Evolutionary conservation across 345 rosid species (phyloP).

Genomic region (Hibiscus tridactylites): DNA sequence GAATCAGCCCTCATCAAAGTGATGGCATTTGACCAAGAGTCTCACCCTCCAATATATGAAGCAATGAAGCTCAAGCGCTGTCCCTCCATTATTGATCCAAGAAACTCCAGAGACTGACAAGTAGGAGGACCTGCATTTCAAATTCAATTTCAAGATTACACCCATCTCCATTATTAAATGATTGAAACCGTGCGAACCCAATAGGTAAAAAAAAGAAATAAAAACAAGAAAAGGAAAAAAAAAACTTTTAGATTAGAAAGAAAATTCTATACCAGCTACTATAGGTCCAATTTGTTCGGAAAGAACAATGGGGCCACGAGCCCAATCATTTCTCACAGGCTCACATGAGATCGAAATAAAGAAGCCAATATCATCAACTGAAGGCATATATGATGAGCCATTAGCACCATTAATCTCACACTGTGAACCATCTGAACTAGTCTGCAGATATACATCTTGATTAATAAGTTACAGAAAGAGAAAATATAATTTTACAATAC

Average conservation of each 20-base stretch:
- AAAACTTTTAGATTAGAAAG: neutral
- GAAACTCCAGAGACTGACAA: conserved; percentile 74
- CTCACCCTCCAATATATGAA: conserved; percentile 89
- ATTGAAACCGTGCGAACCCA: conserved; percentile 2
- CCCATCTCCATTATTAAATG: neutral
- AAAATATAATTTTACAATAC: neutral
- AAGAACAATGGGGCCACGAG: conserved; percentile 78
- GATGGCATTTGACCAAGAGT: conserved; percentile 3
- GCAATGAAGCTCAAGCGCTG: conserved; percentile 82
- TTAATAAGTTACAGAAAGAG: conserved; percentile 6
- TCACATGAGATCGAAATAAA: conserved; percentile 86
- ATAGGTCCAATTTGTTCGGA: conserved; percentile 82
- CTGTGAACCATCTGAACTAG: conserved; percentile 56
- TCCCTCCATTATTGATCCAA: conserved; percentile 93
- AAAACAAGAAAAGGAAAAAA: neutral
- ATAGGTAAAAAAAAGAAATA: neutral
- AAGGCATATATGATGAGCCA: conserved; percentile 49
- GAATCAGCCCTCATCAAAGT: conserved; percentile 5
- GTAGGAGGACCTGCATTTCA: conserved; percentile 61
- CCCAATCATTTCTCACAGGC: conserved; percentile 86
- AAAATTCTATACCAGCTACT: conserved; percentile 47
- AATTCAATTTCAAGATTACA: conserved; percentile 8
- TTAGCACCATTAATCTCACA: conserved; percentile 63
- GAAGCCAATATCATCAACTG: conserved; percentile 72
- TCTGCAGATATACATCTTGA: conserved; percentile 39